These are phyloP conservation scores for Gillenia trifoliata DNA, from an alignment of 306 rosid genomes.

Conservation along the genomic window DNA sequence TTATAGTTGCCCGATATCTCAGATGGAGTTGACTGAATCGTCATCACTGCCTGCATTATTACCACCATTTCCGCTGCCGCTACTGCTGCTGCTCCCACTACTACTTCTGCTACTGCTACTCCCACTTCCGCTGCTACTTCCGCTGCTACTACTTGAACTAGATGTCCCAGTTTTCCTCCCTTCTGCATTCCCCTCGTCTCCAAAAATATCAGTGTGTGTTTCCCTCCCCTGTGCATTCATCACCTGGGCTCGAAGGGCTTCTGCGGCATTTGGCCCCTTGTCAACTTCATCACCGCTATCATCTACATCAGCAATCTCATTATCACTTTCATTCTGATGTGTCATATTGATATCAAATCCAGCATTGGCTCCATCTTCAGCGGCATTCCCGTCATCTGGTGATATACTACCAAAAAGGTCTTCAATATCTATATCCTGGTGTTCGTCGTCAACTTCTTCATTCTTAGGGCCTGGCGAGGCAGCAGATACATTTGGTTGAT, in stretches of 20 bases:
- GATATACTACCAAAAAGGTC: conserved; percentile 65
- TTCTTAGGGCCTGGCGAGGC: conserved; percentile 52
- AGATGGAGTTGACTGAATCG: conserved; percentile 74
- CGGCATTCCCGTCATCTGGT: conserved; percentile 54
- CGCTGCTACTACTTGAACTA: conserved; percentile 52
- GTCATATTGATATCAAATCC: conserved; percentile 56
- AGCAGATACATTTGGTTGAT: conserved; percentile 36
- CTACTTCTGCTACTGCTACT: conserved; percentile 46
- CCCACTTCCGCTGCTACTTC: conserved; percentile 69
- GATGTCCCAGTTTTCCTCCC: conserved; percentile 57
- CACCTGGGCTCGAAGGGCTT: conserved; percentile 71
- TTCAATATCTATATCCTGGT: conserved; percentile 59
- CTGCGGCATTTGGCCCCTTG: conserved; percentile 86
- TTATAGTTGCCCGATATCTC: conserved; percentile 18
- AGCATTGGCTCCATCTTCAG: conserved; percentile 52
- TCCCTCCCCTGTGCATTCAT: conserved; percentile 68
- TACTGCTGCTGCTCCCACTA: conserved; percentile 57
- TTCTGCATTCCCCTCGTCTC: conserved; percentile 74
- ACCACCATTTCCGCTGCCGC: conserved; percentile 36
- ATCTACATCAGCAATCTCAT: conserved; percentile 85
- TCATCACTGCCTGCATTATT: conserved; percentile 76
- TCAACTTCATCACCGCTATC: conserved; percentile 86
- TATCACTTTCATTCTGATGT: conserved; percentile 55
- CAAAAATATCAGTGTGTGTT: conserved; percentile 10
- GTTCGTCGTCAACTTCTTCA: conserved; percentile 55